Evolutionary conservation across 495 filamentous ascomycete species (phyloP), one percentile per base, ranked within the genome.

Genomic region (Podospora sp.): DNA sequence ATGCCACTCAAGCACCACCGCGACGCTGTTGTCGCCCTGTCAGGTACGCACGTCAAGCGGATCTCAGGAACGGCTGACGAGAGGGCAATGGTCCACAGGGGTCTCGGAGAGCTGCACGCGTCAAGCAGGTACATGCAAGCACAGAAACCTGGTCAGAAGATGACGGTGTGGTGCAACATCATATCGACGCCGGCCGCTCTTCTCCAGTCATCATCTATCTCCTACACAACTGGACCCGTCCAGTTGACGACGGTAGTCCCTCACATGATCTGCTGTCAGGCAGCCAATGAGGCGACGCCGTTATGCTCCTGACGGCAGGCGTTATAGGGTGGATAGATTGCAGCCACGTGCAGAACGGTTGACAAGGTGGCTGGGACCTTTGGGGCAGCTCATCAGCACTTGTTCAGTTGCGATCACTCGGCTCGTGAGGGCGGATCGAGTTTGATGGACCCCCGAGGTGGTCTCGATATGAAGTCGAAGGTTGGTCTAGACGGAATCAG

Each of bases 91-190:
- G 33, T 25, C 53, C 66, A 52, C 63, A 63, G 58, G 57, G 58
- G 62, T 64, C 69, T 70, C 66, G 65, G 58, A 57, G 52, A 57
- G 52, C 55, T 73, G 68, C 69, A 74, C 62, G 60, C 68, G 62
- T 68, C 68, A 73, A 72, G 72, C 75, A 76, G 68, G 73, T 76
- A 75, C 69, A 46, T 56, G 62, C 55, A 50, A 67, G 57, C 57
- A 65, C 26, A 58, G 64, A 70, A 76, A 76, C 73, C 73, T 68
- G 73, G 76, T 77, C 70, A 69, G 62, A 69, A 61, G 61, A 40
- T 59, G 62, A 68, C 61, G 49, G 60, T 55, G 46, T 52, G 64
- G 64, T 70, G 68, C 69, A 66, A 72, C 65, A 65, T 68, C 53
- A 66, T 67, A 66, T 71, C 20, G 40, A 36, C 60, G 61, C 49